Base-by-base conservation (phyloP, 345 rosid species). In the Eucalyptus tenuipes region DNA sequence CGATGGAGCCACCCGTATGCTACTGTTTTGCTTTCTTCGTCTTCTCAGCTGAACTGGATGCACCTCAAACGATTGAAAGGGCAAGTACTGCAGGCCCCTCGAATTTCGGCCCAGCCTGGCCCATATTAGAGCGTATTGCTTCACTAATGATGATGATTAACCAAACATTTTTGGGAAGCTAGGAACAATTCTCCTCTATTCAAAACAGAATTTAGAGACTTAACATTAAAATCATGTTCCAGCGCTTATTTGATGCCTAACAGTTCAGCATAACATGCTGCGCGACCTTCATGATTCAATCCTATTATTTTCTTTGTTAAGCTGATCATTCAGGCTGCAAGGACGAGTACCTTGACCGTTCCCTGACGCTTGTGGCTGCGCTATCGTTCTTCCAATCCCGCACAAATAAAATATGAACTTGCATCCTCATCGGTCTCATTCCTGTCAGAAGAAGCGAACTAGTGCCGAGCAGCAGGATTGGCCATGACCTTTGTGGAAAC, bases 351-450 rank as follows among this genome's bases (percentile, higher is more conserved):
- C 82, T 37, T 37, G 11, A 37, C 12, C 14, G 47, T 71, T 37
- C 82, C 5, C 42, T 2, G 3, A 71, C 82, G 0, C 82, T 71
- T 13, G 14, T 0, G 2, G 8, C 82, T 20, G 14, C 0, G 27
- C 82, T 37, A 71, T 37, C 3, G 7, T 37, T 71, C 82, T 18
- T 37, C 45, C 45, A 5, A 71, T 24, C 22, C 4, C 5, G 14
- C 45, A 71, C 27, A 37, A 0, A 0, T 20, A 3, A 71, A 24
- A 55, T 37, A 37, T 0, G 82, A 71, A 71, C 84, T 37, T 3
- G 47, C 82, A 75, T 75, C 82, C 47, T 75, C 15, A 6, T 75
- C 47, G 1, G 82, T 11, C 84, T 75, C 84, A 20, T 75, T 40
- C 84, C 25, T 40, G 47, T 75, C 29, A 11, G 84, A 75, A 75